Conservation (phyloP, 1,284 basidiomycete species). For the Ustilago xerochloae region DNA sequence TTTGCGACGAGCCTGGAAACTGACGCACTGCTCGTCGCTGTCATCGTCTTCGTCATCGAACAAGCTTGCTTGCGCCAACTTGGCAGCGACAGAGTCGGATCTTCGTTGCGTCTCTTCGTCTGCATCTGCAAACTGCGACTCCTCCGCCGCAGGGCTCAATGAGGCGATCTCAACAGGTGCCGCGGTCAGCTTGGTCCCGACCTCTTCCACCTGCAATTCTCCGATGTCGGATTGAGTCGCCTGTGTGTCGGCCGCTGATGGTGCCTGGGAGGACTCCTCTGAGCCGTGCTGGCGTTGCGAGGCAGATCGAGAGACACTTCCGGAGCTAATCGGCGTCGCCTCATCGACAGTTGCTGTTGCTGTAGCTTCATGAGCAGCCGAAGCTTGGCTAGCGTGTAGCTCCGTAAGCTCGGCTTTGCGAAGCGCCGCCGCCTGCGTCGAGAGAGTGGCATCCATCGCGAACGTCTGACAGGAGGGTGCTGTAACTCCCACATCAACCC, state of each 20-base stretch:
- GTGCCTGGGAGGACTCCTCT: slow-evolving; percentile 20
- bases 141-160: slow-evolving; percentile 27
- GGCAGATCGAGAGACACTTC: slow-evolving; percentile 28
- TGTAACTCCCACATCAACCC: not conserved
- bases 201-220: not conserved
- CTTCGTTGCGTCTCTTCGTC: slow-evolving; percentile 25
- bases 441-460: slow-evolving; percentile 32
- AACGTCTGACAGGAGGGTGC: slow-evolving; percentile 26
- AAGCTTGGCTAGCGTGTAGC: not conserved
- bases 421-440: slow-evolving; percentile 36
- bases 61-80: not conserved
- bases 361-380: not conserved
- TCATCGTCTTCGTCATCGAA: slow-evolving; percentile 32
- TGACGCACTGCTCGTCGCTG: slow-evolving; percentile 44
- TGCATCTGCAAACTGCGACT: slow-evolving; percentile 50
- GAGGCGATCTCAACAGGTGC: not conserved
- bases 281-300: slow-evolving; percentile 32
- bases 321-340: slow-evolving; percentile 22
- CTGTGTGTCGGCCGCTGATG: slow-evolving; percentile 22
- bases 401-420: slow-evolving; percentile 33
- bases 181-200: not conserved
- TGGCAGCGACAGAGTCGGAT: not conserved
- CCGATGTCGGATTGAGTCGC: slow-evolving; percentile 19
- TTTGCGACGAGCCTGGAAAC: slow-evolving; percentile 42
- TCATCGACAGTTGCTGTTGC: not conserved